Percentiles rank a stretch among this genome's conserved stretches.
These are phyloP conservation scores for Ceratocystis colombiana DNA, from an alignment of 2,329 filamentous ascomycete genomes.

Conservation along the genomic window DNA sequence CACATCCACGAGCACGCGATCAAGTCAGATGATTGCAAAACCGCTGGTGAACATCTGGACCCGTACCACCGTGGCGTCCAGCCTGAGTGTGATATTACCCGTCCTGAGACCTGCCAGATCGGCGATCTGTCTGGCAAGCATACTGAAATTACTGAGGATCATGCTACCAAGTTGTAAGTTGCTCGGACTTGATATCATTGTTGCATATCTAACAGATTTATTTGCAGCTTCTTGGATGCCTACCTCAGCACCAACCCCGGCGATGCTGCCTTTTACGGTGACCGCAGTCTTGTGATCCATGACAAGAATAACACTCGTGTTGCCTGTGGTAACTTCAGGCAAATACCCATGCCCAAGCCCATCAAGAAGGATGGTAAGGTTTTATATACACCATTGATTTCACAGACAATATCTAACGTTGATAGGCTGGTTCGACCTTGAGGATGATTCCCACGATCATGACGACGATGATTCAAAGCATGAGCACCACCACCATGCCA, in stretches of 20 bases:
- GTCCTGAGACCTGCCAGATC: constrained; percentile 47
- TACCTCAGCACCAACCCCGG: constrained; percentile 36
- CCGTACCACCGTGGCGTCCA: constrained; percentile 44
- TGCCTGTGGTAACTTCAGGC: constrained; percentile 36
- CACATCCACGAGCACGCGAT: constrained; percentile 49
- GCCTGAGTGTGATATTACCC: constrained; percentile 39
- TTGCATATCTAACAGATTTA: background rate
- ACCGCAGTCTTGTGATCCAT: constrained; percentile 39
- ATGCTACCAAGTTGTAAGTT: constrained; percentile 29
- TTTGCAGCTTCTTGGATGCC: constrained; percentile 35
- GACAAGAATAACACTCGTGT: constrained; percentile 35
- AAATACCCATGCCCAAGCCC: constrained; percentile 21
- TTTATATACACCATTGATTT: background rate
- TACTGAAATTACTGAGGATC: constrained; percentile 36
- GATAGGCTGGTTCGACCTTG: background rate
- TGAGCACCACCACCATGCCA: background rate
- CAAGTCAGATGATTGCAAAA: constrained; percentile 41
- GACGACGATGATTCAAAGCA: background rate
- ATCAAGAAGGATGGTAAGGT: constrained; percentile 4
- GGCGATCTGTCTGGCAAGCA: constrained; percentile 53
- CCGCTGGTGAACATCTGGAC: constrained; percentile 46
- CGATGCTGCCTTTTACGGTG: constrained; percentile 39
- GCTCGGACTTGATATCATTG: background rate
- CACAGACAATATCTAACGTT: background rate
- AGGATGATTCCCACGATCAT: background rate